Evolutionary conservation across 2,329 filamentous ascomycete species (phyloP), one percentile per base, ranked within the genome.

Genomic region (Rhynchosporium graminicola): DNA sequence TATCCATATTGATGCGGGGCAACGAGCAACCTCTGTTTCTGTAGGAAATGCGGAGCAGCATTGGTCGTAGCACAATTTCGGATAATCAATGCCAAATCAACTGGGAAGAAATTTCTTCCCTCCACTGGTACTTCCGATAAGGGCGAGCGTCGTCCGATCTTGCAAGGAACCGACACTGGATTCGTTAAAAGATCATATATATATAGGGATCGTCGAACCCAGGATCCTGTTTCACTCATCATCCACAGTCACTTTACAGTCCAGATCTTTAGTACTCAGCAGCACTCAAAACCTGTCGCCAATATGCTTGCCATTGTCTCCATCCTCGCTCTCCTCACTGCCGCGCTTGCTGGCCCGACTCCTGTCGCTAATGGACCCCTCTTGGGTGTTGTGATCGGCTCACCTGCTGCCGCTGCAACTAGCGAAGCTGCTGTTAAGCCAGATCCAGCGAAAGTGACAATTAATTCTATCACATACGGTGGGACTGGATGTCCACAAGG

Each of bases 401-500:
- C 5, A 10, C 33, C 33, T 36, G 33, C 15, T 29, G 38, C 57
- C 31, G 31, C 62, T 1, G 45, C 61, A 12, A 64, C 66, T 12
- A 67, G 65, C 29, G 47, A 45, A n/a, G 64, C 74, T 64, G 59
- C 56, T 50, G 65, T 56, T 8, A 36, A 36, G 33, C 74, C 74
- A 59, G 67, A 75, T 57, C 72, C 73, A 66, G 69, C 67, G 56
- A 58, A 71, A 54, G 77, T 81, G 48, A 76, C 73, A 56, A 79
- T 80, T 66, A 72, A 75, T 43, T 74, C 74, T 50, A 74, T 82
- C 59, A 76, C 74, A 46, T 80, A 80, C 70, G 79, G 78, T 65
- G 80, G 80, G 65, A 79, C 76, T 61, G 79, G 79, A 40, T 82
- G 79, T 69, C 79, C 79, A 8, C 74, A 77, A 64, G 76, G 76